These are phyloP conservation scores for Polygonum maritimum DNA, from an alignment of 148 eudicot species.

Conservation along the genomic window DNA sequence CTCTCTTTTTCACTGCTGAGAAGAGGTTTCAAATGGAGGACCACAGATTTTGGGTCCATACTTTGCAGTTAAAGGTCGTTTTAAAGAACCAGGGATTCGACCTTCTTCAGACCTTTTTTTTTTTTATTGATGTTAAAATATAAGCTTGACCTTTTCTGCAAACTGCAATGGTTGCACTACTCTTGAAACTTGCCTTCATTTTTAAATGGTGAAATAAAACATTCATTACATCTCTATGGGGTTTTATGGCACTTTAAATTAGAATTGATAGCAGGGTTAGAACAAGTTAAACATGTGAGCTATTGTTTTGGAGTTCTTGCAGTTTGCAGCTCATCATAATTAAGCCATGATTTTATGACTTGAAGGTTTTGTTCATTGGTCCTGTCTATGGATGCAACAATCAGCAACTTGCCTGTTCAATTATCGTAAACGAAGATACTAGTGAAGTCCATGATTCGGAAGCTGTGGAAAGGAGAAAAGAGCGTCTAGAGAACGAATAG, in stretches of 20 bases:
- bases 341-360: not conserved
- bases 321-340: not conserved
- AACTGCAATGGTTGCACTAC: not conserved
- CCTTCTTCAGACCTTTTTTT: not conserved
- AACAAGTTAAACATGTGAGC: not conserved
- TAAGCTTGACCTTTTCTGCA: not conserved
- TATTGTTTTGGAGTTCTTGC: not conserved
- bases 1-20: not conserved
- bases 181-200: not conserved
- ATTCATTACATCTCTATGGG: not conserved
- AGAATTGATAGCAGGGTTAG: not conserved
- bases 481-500: conserved; percentile 37
- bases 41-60: not conserved
- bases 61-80: not conserved
- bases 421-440: conserved; percentile 21
- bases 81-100: not conserved
- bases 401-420: conserved; percentile 33
- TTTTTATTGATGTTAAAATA: not conserved
- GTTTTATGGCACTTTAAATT: not conserved
- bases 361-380: conserved; percentile 76
- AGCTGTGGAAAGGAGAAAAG: conserved; percentile 23
- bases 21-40: not conserved
- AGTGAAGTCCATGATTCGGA: conserved; percentile 21
- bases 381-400: conserved; percentile 57
- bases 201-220: not conserved